These are phyloP conservation scores for Rubia balearica DNA, from an alignment of 305 asterid species.

Conservation along the genomic window DNA sequence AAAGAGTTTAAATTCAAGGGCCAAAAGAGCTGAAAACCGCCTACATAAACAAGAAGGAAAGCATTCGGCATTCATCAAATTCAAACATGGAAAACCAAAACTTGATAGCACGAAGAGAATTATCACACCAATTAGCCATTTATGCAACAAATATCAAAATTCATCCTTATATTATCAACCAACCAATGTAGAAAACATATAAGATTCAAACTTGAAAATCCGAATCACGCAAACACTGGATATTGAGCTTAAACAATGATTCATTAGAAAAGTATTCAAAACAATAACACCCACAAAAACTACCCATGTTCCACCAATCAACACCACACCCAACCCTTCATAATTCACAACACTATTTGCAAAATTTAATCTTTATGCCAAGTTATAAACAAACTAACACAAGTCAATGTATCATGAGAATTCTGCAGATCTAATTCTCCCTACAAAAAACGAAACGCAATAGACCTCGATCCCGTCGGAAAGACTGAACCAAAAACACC, in stretches of 20 bases:
- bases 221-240: neutral
- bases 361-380: neutral
- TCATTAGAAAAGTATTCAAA: neutral
- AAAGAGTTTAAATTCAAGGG: neutral
- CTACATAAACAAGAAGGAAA: conserved; percentile 13
- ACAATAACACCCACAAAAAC: neutral
- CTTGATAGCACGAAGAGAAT: neutral
- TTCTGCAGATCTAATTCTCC: neutral
- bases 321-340: too few species aligned
- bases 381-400: neutral
- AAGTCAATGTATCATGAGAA: neutral
- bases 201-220: neutral
- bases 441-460: neutral
- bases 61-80: conserved; percentile 1
- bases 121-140: neutral
- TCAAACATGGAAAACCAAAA: neutral
- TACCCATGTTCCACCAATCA: neutral
- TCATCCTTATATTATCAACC: neutral
- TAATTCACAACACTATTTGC: neutral
- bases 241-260: neutral
- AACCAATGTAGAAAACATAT: neutral
- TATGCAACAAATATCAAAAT: neutral
- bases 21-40: conserved; percentile 6
- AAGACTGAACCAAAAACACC: neutral
- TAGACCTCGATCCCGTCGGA: neutral